Evolutionary conservation across 1,139 yeast genomes (phyloP).

Genomic region (Groenewaldozyma sp.): DNA sequence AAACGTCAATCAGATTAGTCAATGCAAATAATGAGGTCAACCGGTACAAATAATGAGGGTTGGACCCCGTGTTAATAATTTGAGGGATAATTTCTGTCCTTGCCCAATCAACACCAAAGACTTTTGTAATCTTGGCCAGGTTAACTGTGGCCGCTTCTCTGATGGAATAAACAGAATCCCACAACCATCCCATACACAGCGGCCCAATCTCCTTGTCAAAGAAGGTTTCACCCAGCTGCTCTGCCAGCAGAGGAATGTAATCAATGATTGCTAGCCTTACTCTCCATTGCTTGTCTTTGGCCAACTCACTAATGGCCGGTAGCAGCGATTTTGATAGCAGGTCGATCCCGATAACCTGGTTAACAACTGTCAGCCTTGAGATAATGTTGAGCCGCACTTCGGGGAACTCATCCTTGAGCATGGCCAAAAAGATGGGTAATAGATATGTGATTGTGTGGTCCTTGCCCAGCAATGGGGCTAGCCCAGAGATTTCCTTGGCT

Average conservation of each 20-base stretch:
- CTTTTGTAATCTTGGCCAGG: slow-evolving; percentile 66
- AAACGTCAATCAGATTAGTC: slow-evolving; percentile 56
- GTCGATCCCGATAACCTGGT: slow-evolving; percentile 90
- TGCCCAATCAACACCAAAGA: slow-evolving; percentile 94
- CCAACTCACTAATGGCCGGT: slow-evolving; percentile 94
- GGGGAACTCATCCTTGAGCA: slow-evolving; percentile 95
- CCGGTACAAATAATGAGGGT: slow-evolving; percentile 75
- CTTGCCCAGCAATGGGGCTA: slow-evolving; percentile 81
- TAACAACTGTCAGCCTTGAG: slow-evolving; percentile 82
- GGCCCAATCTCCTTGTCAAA: slow-evolving; percentile 88
- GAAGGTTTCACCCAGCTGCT: slow-evolving; percentile 86
- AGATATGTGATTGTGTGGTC: slow-evolving; percentile 75
- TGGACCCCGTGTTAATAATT: slow-evolving; percentile 45
- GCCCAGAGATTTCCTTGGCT: slow-evolving; percentile 78
- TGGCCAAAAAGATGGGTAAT: slow-evolving; percentile 79
- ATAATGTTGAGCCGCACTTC: slow-evolving; percentile 93
- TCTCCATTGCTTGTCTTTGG: slow-evolving; percentile 96
- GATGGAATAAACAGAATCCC: slow-evolving; percentile 96
- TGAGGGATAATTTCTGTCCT: slow-evolving; percentile 72
- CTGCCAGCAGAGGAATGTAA: slow-evolving; percentile 92
- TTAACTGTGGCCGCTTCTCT: slow-evolving; percentile 93
- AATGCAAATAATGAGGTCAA: slow-evolving; percentile 85
- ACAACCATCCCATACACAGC: slow-evolving; percentile 90
- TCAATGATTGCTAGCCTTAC: slow-evolving; percentile 95
- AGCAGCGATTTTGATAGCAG: slow-evolving; percentile 74